A percentile compares a stretch with the other conserved stretches of the same genome.
Evolutionary conservation across 352 stramenopile genomes (phyloP).

Genomic region (Globisporangium nodosum): DNA sequence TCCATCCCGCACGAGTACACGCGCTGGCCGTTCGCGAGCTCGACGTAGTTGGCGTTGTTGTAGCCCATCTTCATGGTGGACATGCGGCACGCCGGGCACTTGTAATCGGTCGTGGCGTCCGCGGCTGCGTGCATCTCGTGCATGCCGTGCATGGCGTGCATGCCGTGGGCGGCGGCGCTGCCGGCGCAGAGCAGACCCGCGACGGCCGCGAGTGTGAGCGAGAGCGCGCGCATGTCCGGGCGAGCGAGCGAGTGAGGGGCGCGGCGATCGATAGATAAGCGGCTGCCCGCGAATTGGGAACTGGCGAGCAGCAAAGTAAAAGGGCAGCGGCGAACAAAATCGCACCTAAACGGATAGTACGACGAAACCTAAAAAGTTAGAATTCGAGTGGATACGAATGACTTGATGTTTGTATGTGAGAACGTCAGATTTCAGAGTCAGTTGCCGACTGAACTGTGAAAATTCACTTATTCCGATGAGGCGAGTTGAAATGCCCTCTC

Average conservation of each 20-base stretch:
- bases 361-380: neutral
- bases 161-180: slow-evolving; percentile 14
- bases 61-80: slow-evolving; percentile 43
- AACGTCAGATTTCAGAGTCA: neutral
- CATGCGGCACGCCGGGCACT: slow-evolving; percentile 73
- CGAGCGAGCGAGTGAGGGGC: neutral
- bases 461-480: neutral
- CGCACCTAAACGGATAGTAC: neutral
- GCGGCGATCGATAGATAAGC: neutral
- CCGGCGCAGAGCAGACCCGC: slow-evolving; percentile 11
- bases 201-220: slow-evolving; percentile 10
- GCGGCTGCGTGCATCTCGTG: slow-evolving; percentile 12
- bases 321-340: too few species aligned
- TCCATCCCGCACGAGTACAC: slow-evolving; percentile 80
- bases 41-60: slow-evolving; percentile 62
- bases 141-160: slow-evolving; percentile 18
- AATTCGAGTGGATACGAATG: neutral
- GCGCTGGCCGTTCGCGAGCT: slow-evolving; percentile 50
- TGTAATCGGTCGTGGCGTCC: slow-evolving; percentile 40
- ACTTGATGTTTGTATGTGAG: neutral
- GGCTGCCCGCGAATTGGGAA: neutral
- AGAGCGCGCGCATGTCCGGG: slow-evolving; percentile 6
- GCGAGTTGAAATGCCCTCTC: too few species aligned
- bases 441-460: neutral
- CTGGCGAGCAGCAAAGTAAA: neutral